Base-by-base conservation (phyloP, 305 asterid species). In the Fraxinus angustifolia region DNA sequence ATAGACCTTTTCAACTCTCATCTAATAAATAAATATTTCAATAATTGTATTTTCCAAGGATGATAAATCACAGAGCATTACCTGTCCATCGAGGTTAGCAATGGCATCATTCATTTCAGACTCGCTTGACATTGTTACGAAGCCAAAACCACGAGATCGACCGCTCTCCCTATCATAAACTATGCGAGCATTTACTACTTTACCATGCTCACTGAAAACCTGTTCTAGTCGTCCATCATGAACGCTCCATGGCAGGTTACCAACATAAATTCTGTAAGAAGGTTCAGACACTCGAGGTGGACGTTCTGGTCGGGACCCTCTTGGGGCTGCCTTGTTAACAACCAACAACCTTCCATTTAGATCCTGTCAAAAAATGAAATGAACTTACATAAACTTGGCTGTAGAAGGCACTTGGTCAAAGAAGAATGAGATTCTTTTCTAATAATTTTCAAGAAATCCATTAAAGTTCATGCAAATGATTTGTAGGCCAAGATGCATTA, bases 91-190 rank as follows among this genome's bases (percentile, higher is more conserved):
- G 31, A 96, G 98, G 84, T 86, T 89, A 17, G 95, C 91, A 67
- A 96, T 94, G 85, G 98, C 98, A 79, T 91, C 94, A 19, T 91
- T 92, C 91, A 90, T 87, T 86, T 96, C 98, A 6, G 91, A 80
- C 85, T 92, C 97, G 73, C 86, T 89, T 6, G 97, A 84, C 99
- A 96, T 93, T 14, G 80, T 86, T 26, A 96, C 96, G 79, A 96
- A 96, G 73, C 99, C 99, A 87, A 96, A 96, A 79, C 99, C 99
- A 8, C 98, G 93, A 8, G 99, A 96, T 81, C 96, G 80, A 34
- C 97, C 97, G 62, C 88, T 87, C 12, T 96, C 98, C 86, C 97
- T 89, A 75, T 96, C 98, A 50, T 56, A 86, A 78, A 96, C 87
- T 50, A 96, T 97, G 31, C 93, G 90, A 26, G 99, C 97, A 79